Percentiles rank a stretch among this genome's conserved stretches.
Conservation (phyloP, 2,329 filamentous ascomycete species). For the Penicillium crustosum region DNA sequence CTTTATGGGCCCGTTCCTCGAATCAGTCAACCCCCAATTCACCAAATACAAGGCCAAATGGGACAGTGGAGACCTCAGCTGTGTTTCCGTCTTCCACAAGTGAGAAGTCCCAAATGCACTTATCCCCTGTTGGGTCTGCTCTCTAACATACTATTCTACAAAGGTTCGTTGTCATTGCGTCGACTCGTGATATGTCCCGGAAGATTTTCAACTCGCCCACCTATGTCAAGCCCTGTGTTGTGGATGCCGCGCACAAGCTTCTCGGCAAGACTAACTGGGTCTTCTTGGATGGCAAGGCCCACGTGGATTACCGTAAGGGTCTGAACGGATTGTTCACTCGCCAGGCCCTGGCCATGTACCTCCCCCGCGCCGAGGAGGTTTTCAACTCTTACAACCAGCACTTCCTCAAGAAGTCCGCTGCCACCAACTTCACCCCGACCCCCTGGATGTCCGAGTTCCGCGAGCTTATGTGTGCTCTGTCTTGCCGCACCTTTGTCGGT, state of each 20-base stretch:
- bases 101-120: slow-evolving; percentile 47
- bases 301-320: slow-evolving; percentile 96
- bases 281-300: slow-evolving; percentile 90
- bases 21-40: slow-evolving; percentile 90
- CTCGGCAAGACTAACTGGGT: slow-evolving; percentile 93
- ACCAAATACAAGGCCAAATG: slow-evolving; percentile 90
- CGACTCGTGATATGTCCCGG: slow-evolving; percentile 88
- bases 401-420: slow-evolving; percentile 73
- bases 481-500: slow-evolving; percentile 94
- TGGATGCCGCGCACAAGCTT: slow-evolving; percentile 90
- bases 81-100: slow-evolving; percentile 99
- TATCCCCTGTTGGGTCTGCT: background rate
- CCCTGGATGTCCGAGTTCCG: slow-evolving; percentile 92
- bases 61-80: slow-evolving; percentile 86
- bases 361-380: slow-evolving; percentile 88
- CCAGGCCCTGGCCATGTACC: slow-evolving; percentile 79
- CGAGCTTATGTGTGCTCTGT: slow-evolving; percentile 91
- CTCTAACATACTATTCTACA: slow-evolving; percentile 5
- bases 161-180: slow-evolving; percentile 96
- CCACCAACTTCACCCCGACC: slow-evolving; percentile 69
- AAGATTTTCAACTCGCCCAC: slow-evolving; percentile 94
- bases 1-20: slow-evolving; percentile 92
- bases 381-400: slow-evolving; percentile 82
- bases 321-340: slow-evolving; percentile 93
- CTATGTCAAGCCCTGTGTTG: slow-evolving; percentile 94